These are phyloP conservation scores for Rhizopus stolonifer DNA, from an alignment of 371 early-diverging fungal species.

Conservation along the genomic window DNA sequence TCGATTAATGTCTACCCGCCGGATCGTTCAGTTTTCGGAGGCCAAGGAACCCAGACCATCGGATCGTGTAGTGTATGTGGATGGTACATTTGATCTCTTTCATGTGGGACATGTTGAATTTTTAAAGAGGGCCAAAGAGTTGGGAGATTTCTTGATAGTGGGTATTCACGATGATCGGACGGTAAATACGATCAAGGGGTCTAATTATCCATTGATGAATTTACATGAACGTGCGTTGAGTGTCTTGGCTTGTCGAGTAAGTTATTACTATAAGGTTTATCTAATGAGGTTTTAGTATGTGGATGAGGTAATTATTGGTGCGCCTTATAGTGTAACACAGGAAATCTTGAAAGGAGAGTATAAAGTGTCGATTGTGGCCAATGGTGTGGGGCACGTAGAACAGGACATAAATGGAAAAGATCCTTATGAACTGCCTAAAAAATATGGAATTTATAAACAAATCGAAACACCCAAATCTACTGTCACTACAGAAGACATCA, in stretches of 20 bases:
- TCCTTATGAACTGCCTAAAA: conserved; percentile 82
- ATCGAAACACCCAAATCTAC: conserved; percentile 72
- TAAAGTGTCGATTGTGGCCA: conserved; percentile 80
- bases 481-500: conserved; percentile 84
- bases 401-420: conserved; percentile 73
- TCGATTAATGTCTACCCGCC: no score
- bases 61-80: conserved; percentile 86
- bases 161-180: conserved; percentile 93
- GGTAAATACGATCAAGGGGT: conserved; percentile 86
- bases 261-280: background rate
- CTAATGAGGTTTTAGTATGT: conserved; percentile 60
- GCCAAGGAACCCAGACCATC: conserved; percentile 67
- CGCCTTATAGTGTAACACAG: conserved; percentile 82
- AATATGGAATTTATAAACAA: conserved; percentile 70
- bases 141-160: conserved; percentile 89
- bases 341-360: conserved; percentile 79
- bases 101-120: conserved; percentile 96
- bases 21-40: conserved; percentile 87
- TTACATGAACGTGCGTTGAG: conserved; percentile 89
- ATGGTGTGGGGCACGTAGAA: conserved; percentile 65
- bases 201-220: conserved; percentile 92
- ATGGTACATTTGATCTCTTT: conserved; percentile 96
- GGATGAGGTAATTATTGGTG: conserved; percentile 88
- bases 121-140: conserved; percentile 80
- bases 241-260: conserved; percentile 84